A percentile compares a stretch with the other conserved stretches of the same genome.
Evolutionary conservation across 306 rosid genomes (phyloP).

Genomic region (Dalbergia cultrata): DNA sequence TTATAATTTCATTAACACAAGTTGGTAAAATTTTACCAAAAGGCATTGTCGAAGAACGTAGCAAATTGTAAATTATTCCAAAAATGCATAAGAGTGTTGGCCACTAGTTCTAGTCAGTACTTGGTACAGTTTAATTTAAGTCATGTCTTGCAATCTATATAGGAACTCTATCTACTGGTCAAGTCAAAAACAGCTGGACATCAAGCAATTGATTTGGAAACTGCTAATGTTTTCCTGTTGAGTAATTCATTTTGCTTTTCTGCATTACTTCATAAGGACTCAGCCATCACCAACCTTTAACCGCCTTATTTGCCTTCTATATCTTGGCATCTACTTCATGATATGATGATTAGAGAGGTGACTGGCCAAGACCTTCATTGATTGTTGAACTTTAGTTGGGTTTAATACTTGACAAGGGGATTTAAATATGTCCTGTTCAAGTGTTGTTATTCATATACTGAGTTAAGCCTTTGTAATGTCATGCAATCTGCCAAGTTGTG

Average conservation of each 20-base stretch:
- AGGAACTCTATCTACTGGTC: constrained; percentile 19
- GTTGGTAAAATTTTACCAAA: background rate
- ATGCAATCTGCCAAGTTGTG: background rate
- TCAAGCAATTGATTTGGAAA: constrained; percentile 12
- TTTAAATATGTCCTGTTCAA: constrained; percentile 11
- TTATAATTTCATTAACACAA: background rate
- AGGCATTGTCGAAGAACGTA: constrained; percentile 12
- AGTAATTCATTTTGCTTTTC: background rate
- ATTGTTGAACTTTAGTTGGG: background rate
- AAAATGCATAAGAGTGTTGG: background rate
- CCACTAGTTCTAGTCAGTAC: background rate
- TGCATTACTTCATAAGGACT: constrained; percentile 2
- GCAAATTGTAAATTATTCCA: background rate
- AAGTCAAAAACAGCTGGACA: background rate
- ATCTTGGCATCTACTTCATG: constrained; percentile 18
- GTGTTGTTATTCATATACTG: constrained; percentile 14
- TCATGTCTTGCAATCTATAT: background rate
- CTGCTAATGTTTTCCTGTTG: background rate
- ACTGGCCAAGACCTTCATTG: constrained; percentile 1
- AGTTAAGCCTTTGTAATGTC: constrained; percentile 21
- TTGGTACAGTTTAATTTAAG: background rate
- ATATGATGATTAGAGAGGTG: constrained; percentile 3
- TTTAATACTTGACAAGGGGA: background rate
- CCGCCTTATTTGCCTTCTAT: background rate
- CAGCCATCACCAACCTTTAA: constrained; percentile 9